Evolutionary conservation across 1,284 basidiomycete genomes (phyloP).

Genomic region (Cutaneotrichosporon arboriforme): DNA sequence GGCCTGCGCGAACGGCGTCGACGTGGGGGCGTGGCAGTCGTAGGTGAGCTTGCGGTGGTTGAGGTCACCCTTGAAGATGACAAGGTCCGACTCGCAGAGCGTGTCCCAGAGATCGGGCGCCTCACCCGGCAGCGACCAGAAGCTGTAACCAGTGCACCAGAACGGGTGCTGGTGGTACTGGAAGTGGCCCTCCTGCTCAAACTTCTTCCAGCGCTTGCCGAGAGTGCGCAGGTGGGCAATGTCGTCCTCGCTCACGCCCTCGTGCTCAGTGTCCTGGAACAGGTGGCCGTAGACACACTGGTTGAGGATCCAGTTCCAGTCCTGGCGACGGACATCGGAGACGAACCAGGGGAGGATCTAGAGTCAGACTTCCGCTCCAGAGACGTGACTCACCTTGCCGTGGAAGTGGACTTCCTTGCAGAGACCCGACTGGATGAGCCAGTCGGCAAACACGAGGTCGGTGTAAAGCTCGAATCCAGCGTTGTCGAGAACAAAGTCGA

Average conservation of each 20-base stretch:
- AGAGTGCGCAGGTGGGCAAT: conserved; percentile 73
- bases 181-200: conserved; percentile 89
- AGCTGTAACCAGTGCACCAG: conserved; percentile 94
- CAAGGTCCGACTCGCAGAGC: conserved; percentile 82
- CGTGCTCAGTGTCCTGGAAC: conserved; percentile 54
- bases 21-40: conserved; percentile 85
- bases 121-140: conserved; percentile 74
- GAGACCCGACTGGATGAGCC: conserved; percentile 80
- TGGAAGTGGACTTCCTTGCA: conserved; percentile 81
- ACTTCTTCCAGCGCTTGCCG: conserved; percentile 92
- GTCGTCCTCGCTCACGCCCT: conserved; percentile 63
- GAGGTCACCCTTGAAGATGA: conserved; percentile 93
- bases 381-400: conserved; percentile 34
- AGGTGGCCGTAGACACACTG: conserved; percentile 80
- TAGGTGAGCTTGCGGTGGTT: conserved; percentile 87
- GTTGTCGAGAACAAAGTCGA: conserved; percentile 69
- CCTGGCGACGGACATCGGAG: conserved; percentile 92
- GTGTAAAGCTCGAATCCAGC: conserved; percentile 88
- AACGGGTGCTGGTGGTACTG: conserved; percentile 87
- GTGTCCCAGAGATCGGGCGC: conserved; percentile 92
- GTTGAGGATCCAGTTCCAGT: conserved; percentile 92
- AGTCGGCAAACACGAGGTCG: conserved; percentile 86
- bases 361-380: background rate
- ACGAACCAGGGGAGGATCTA: conserved; percentile 61
- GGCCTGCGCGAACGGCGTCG: conserved; percentile 83